Percentiles rank a stretch among this genome's conserved stretches.
These are phyloP conservation scores for Fusarium sororula DNA, from an alignment of 2,329 filamentous ascomycete species.

Conservation along the genomic window DNA sequence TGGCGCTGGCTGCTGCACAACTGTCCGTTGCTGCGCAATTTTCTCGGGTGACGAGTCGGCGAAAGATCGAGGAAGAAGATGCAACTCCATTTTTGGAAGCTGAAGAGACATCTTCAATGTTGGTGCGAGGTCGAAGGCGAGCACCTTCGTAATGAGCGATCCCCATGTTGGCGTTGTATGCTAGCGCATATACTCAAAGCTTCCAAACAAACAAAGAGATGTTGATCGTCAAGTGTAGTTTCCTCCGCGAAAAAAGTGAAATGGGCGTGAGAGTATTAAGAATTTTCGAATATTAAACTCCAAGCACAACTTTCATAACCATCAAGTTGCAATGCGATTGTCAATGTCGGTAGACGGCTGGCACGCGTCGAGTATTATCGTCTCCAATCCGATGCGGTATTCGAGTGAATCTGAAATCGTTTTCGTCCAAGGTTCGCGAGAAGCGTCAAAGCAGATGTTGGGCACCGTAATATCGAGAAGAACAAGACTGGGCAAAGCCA, in stretches of 20 bases:
- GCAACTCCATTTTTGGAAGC: not conserved
- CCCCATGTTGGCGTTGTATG: conserved; percentile 30
- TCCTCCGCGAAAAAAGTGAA: conserved; percentile 19
- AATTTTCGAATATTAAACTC: conserved; percentile 30
- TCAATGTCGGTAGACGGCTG: conserved; percentile 8
- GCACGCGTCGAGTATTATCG: conserved; percentile 15
- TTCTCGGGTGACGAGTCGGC: conserved; percentile 34
- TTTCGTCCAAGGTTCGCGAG: conserved; percentile 35
- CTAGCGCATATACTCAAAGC: conserved; percentile 17
- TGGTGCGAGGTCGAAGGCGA: conserved; percentile 42
- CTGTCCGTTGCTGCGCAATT: conserved; percentile 47
- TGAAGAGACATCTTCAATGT: conserved; percentile 31
- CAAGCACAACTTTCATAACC: conserved; percentile 31
- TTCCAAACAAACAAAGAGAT: conserved; percentile 18
- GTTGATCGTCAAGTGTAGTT: conserved; percentile 4
- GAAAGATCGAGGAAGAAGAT: conserved; percentile 22
- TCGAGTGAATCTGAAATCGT: conserved; percentile 30
- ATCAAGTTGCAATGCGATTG: conserved; percentile 33
- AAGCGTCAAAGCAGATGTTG: conserved; percentile 20
- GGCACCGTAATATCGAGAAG: conserved; percentile 9
- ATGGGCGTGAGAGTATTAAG: conserved; percentile 31
- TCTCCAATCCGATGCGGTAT: conserved; percentile 18
- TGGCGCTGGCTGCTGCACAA: conserved; percentile 64
- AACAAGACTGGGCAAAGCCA: conserved; percentile 20
- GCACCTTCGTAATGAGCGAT: conserved; percentile 31